A percentile compares a stretch with the other conserved stretches of the same genome.
phyloP scores from a whole-genome alignment of 768 basidiomycete species.

The Boletus coccyginus region DNA sequence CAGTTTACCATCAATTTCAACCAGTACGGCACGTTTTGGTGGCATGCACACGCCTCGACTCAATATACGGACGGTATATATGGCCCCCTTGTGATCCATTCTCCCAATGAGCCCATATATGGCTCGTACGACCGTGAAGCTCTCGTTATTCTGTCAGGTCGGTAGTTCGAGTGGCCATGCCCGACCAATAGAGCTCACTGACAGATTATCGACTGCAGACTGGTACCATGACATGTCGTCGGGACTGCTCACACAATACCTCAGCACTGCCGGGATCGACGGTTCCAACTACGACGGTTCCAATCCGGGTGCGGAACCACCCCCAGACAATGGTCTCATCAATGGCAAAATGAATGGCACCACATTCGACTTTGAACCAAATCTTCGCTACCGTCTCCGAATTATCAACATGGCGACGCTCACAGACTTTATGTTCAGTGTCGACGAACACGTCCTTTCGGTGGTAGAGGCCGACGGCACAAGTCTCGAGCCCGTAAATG shows the following conservation, averaged over 20 bases:
- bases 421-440: constrained; percentile 42
- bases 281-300: constrained; percentile 28
- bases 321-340: constrained; percentile 38
- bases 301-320: constrained; percentile 36
- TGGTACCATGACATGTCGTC: constrained; percentile 35
- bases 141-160: constrained; percentile 36
- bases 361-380: constrained; percentile 33
- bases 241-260: constrained; percentile 30
- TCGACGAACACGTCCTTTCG: constrained; percentile 45
- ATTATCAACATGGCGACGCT: constrained; percentile 48
- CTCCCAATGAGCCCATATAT: constrained; percentile 32
- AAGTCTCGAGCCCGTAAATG: constrained; percentile 36
- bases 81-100: constrained; percentile 47
- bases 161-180: constrained; percentile 9
- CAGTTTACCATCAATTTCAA: constrained; percentile 40
- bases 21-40: constrained; percentile 49
- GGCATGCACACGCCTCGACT: constrained; percentile 40
- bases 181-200: neutral
- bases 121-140: constrained; percentile 39
- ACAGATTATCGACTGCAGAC: constrained; percentile 14
- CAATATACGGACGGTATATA: constrained; percentile 50
- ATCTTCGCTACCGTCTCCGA: constrained; percentile 44
- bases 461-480: constrained; percentile 51
- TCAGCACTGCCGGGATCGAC: constrained; percentile 26
- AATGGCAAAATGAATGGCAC: constrained; percentile 28